phyloP scores from a whole-genome alignment of 768 basidiomycete species.

The Hericium coralloides region DNA sequence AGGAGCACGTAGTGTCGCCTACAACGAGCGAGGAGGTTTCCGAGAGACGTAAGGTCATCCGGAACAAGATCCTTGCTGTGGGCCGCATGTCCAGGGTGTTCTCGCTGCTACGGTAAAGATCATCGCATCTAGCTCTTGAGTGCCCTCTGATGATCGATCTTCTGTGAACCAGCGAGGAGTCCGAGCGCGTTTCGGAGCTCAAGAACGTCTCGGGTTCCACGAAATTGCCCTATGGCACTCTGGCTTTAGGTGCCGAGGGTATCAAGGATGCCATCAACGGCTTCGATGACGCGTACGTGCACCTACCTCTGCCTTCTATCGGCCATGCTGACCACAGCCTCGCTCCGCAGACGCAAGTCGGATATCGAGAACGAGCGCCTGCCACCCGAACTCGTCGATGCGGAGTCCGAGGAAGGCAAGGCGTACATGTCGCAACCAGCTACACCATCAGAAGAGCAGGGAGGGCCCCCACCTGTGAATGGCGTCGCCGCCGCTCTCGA shows the following conservation, averaged over 20 bases:
- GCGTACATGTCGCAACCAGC: constrained; percentile 45
- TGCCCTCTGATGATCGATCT: background rate
- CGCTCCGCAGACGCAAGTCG: constrained; percentile 66
- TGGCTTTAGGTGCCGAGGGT: constrained; percentile 85
- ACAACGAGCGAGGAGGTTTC: constrained; percentile 35
- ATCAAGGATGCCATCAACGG: constrained; percentile 91
- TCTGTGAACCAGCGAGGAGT: constrained; percentile 69
- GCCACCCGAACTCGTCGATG: constrained; percentile 93
- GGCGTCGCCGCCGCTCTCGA: constrained; percentile 24
- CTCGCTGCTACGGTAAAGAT: constrained; percentile 79
- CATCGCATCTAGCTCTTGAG: background rate
- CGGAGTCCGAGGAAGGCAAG: constrained; percentile 59
- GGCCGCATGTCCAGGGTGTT: constrained; percentile 96
- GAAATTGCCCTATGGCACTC: constrained; percentile 72
- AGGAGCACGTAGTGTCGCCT: constrained; percentile 30
- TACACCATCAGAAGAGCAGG: constrained; percentile 40
- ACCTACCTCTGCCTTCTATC: background rate
- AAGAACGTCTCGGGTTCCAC: constrained; percentile 78
- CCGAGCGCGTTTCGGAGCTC: constrained; percentile 94
- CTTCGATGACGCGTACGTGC: constrained; percentile 90
- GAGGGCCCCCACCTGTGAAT: constrained; percentile 21
- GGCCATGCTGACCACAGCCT: background rate
- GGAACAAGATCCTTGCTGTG: constrained; percentile 97
- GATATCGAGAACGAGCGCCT: constrained; percentile 99
- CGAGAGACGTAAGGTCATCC: constrained; percentile 87